phyloP scores from a whole-genome alignment of 2,329 filamentous ascomycete genomes.

The Trichoderma cornu-damae region DNA sequence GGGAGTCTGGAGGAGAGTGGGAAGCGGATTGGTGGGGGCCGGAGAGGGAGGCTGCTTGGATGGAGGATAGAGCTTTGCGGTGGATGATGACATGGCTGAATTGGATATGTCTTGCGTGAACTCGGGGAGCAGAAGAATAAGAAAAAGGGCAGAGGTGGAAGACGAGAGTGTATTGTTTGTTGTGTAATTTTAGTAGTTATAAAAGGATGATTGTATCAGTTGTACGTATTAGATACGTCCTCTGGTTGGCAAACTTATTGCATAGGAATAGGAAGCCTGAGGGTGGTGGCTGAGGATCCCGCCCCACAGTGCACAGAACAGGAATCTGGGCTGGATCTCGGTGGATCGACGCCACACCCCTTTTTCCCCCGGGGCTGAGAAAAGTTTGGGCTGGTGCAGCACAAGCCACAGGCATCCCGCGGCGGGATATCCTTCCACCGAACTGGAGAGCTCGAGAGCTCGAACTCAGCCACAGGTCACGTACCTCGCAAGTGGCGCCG shows the following conservation, averaged over 20 bases:
- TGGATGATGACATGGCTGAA: constrained; percentile 26
- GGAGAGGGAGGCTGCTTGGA: constrained; percentile 22
- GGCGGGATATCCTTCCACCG: constrained; percentile 26
- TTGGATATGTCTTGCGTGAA: too few relatives aligned
- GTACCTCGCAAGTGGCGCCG: not conserved
- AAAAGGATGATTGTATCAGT: too few relatives aligned
- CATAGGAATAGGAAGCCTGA: too few relatives aligned
- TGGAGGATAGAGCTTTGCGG: constrained; percentile 41
- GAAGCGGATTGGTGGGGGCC: constrained; percentile 55
- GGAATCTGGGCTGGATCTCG: too few relatives aligned
- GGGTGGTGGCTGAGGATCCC: constrained; percentile 1
- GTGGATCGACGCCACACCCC: not conserved
- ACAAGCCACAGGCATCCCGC: not conserved
- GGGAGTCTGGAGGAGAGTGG: constrained; percentile 79
- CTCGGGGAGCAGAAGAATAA: too few relatives aligned
- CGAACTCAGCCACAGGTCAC: not conserved
- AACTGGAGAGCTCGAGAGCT: not conserved
- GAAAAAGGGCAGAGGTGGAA: not conserved
- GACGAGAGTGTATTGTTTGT: too few relatives aligned
- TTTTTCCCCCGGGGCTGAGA: not conserved
- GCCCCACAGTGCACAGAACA: not conserved
- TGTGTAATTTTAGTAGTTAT: too few relatives aligned
- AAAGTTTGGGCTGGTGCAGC: not conserved
- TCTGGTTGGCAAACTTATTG: too few relatives aligned
- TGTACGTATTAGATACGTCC: too few relatives aligned